Conservation (phyloP, 345 rosid genomes). For the Melaleuca alternifolia region DNA sequence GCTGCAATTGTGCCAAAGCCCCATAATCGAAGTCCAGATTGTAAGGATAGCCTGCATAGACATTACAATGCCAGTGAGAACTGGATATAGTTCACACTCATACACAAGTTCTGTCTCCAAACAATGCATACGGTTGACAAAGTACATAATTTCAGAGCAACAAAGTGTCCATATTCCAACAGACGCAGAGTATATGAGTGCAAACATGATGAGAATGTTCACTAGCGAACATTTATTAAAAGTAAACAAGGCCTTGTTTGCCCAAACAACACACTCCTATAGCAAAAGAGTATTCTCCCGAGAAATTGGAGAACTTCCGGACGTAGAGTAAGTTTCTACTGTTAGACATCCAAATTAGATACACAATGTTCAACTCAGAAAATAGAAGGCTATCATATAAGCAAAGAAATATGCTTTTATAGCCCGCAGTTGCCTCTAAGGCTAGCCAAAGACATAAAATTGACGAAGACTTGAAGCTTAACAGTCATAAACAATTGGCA, state of each 20-base stretch:
- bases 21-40: constrained; percentile 97
- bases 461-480: not conserved
- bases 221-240: not conserved
- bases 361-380: not conserved
- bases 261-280: not conserved
- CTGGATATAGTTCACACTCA: not conserved
- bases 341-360: not conserved
- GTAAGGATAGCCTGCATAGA: constrained; percentile 77
- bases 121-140: not conserved
- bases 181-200: not conserved
- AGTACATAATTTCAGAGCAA: not conserved
- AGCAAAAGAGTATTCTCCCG: not conserved
- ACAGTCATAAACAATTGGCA: not conserved
- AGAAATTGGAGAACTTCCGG: not conserved
- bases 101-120: not conserved
- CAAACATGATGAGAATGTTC: not conserved
- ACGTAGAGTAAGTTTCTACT: not conserved
- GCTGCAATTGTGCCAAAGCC: constrained; percentile 86
- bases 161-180: not conserved
- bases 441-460: not conserved
- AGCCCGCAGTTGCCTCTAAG: not conserved
- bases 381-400: not conserved
- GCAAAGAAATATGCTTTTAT: not conserved
- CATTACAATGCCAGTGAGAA: not conserved
- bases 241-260: not conserved